Conservation (phyloP, 306 rosid genomes). For the Biancaea sappan region DNA sequence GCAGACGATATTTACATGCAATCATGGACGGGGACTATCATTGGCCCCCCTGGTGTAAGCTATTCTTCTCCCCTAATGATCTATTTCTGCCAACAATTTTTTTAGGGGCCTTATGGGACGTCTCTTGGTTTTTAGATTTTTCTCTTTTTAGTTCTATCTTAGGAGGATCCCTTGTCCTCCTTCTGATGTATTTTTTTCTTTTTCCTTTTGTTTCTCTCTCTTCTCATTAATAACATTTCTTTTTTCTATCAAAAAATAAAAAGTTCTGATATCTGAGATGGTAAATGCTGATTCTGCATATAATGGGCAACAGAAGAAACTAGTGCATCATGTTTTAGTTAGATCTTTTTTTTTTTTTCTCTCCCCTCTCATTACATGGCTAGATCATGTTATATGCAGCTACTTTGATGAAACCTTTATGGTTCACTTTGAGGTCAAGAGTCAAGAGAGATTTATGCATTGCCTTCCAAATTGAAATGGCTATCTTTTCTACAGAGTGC, state of each 20-base stretch:
- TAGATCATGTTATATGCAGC: not conserved
- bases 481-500: not conserved
- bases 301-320: not conserved
- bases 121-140: too few relatives aligned
- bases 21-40: constrained; percentile 95
- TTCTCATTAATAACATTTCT: too few relatives aligned
- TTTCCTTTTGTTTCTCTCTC: too few relatives aligned
- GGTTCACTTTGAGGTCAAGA: not conserved
- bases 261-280: not conserved
- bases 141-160: too few relatives aligned
- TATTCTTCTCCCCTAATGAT: constrained; percentile 6
- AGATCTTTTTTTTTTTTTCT: too few relatives aligned
- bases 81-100: not conserved
- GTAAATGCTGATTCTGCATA: not conserved
- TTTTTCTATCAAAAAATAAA: too few relatives aligned
- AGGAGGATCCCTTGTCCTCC: too few relatives aligned
- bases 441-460: not conserved
- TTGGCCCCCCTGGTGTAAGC: constrained; percentile 93
- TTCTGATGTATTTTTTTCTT: too few relatives aligned
- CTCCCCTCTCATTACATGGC: too few relatives aligned
- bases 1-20: constrained; percentile 94
- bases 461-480: not conserved
- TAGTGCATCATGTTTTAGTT: not conserved
- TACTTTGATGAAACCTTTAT: not conserved
- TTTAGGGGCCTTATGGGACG: too few relatives aligned